phyloP scores from a whole-genome alignment of 306 rosid species.

The Medicago truncatula region DNA sequence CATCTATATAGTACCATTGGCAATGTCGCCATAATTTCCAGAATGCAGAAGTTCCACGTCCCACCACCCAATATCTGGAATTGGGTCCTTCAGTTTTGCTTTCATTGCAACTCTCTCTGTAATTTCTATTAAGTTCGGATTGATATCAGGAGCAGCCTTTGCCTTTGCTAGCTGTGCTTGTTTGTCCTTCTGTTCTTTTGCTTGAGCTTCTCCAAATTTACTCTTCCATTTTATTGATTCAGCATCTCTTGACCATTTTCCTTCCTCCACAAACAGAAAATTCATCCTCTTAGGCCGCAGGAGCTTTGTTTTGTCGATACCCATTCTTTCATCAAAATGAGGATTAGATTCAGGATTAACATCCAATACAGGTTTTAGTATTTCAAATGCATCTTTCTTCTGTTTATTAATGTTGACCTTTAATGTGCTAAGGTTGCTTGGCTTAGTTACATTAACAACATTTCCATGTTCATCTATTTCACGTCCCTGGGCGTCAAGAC shows the following conservation, averaged over 20 bases:
- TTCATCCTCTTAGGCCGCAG: conserved; percentile 85
- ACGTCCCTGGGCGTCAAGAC: no score
- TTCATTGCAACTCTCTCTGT: no score
- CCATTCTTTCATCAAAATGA: conserved; percentile 80
- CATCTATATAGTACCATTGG: conserved; percentile 50
- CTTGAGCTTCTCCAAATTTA: conserved; percentile 98
- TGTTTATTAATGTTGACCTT: no score
- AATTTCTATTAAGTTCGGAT: no score
- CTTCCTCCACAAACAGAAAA: conserved; percentile 92
- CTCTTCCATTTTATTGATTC: conserved; percentile 85
- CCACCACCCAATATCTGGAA: conserved; percentile 99
- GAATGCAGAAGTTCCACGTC: conserved; percentile 67
- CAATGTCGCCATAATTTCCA: conserved; percentile 65
- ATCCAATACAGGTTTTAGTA: no score
- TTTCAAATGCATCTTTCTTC: no score
- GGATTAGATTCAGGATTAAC: conserved; percentile 89
- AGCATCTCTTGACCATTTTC: conserved; percentile 95
- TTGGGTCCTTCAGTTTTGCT: conserved; percentile 83
- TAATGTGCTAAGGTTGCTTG: no score
- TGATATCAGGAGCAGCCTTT: conserved; percentile 94
- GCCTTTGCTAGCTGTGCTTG: conserved; percentile 95
- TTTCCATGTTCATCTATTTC: no score
- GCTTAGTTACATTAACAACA: no score
- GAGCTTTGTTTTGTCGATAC: conserved; percentile 79
- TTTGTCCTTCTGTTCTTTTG: conserved; percentile 92